A percentile compares a stretch with the other conserved stretches of the same genome.
Evolutionary conservation across 371 early-diverging fungal species (phyloP).

Genomic region (Apophysomyces elegans): DNA sequence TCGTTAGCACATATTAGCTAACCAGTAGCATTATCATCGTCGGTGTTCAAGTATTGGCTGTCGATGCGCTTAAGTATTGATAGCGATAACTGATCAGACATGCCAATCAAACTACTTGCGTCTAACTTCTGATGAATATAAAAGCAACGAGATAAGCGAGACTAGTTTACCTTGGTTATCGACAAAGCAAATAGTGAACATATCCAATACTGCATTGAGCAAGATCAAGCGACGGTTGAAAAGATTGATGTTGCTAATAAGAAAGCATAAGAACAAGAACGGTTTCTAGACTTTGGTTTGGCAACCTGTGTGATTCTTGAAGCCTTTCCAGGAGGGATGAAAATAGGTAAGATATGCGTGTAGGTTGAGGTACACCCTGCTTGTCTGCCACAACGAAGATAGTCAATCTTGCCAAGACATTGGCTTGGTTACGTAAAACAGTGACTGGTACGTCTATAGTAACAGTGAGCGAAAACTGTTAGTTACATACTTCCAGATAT

Average conservation of each 20-base stretch:
- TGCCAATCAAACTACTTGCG: constrained; percentile 11
- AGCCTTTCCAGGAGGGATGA: constrained; percentile 20
- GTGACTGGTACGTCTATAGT: constrained; percentile 39
- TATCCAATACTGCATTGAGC: constrained; percentile 36
- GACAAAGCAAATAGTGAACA: constrained; percentile 14
- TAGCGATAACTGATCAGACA: neutral
- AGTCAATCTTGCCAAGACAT: constrained; percentile 36
- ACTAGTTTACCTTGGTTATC: neutral
- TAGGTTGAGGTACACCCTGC: constrained; percentile 15
- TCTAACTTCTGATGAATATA: neutral
- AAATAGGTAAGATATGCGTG: constrained; percentile 16
- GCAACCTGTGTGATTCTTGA: constrained; percentile 21
- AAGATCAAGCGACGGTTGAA: constrained; percentile 28
- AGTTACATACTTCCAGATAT: neutral
- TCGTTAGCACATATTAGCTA: neutral
- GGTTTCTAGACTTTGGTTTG: neutral
- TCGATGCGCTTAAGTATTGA: constrained; percentile 24
- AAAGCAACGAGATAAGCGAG: too few relatives aligned
- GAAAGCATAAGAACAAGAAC: neutral
- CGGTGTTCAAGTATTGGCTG: constrained; percentile 24
- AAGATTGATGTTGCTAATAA: constrained; percentile 3
- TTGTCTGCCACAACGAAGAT: constrained; percentile 30
- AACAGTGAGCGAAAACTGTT: neutral
- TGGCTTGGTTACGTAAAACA: constrained; percentile 43
- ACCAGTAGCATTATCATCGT: constrained; percentile 39